Evolutionary conservation across 2,329 filamentous ascomycete genomes (phyloP), one percentile per base, ranked within the genome.

Genomic region (Colletotrichum truncatum): DNA sequence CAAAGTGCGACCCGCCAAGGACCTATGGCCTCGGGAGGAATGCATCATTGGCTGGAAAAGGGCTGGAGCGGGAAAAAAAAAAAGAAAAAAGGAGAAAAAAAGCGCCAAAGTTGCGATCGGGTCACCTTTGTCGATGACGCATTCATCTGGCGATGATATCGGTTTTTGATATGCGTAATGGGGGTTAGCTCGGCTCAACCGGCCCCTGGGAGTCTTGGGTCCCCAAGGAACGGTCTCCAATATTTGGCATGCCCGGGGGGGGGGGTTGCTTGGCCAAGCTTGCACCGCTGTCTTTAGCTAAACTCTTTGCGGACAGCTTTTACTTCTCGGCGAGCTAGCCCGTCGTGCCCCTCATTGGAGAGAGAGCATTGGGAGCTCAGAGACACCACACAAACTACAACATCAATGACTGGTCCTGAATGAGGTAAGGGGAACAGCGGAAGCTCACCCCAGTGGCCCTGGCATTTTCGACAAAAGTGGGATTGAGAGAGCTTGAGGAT

Each of bases 121-220:
- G n/a, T 30, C 49, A 38, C 4, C 23, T 25, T 16, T 46, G 45
- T 66, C 63, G 63, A 66, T 66, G 63, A 66, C 63, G 63, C 63
- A 66, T 43, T 26, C 28, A 56, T 45, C 43, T 9, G 16, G 34
- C 25, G 26, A 45, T 26, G 36, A 23, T 23, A 66, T 66, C 43
- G 51, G 12, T 49, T 10, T 49, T 49, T 49, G 21, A 25, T 36
- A 38, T 38, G 39, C 11, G 12, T 3, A 3, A 9, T 38, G 28
- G 34, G 21, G 16, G 25, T 16, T 18, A 49, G n/a, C 12, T 41
- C 57, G 57, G 57, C 63, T 62, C 57, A 63, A 18, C 49, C 63
- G 49, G 49, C 57, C 21, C 25, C 25, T 45, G 18, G 41, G 18
- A 60, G 39, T 25, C 53, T 59, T 56, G 54, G 61, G 61, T 16